Percentiles rank a stretch among this genome's conserved stretches.
Evolutionary conservation across 164 flowering plant species (phyloP).

Genomic region (Umbellularia californica): DNA sequence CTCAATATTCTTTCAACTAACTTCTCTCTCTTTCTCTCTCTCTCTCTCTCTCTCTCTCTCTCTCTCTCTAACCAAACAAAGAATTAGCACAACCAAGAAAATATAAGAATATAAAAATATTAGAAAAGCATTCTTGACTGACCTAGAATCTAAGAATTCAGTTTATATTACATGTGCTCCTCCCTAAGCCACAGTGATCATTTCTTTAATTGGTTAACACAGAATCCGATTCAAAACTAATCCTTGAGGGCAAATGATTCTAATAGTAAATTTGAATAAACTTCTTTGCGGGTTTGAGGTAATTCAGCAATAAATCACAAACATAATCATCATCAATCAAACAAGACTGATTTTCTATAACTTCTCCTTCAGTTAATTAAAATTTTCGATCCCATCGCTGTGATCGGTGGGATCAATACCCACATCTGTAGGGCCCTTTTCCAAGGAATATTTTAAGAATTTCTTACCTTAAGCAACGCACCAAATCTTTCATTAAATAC

Average conservation of each 20-base stretch:
- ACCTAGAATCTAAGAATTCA: not conserved
- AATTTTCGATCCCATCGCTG: conserved; percentile 17
- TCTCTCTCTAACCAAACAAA: too few species aligned
- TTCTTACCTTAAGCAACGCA: conserved; percentile 2
- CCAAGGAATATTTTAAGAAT: not conserved
- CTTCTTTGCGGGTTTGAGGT: not conserved
- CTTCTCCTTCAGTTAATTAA: conserved; percentile 15
- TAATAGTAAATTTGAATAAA: not conserved
- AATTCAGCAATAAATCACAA: conserved; percentile 1
- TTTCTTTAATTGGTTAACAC: not conserved
- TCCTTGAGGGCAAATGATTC: not conserved
- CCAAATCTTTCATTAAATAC: conserved; percentile 9
- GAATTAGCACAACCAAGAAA: not conserved
- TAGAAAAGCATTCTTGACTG: too few species aligned
- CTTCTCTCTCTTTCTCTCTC: not conserved
- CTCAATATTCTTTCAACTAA: too few species aligned
- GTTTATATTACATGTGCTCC: not conserved
- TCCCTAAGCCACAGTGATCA: not conserved
- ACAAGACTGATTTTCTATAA: conserved; percentile 20
- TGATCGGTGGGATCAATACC: conserved; percentile 14
- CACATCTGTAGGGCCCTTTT: conserved; percentile 10
- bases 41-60: not conserved
- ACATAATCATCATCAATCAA: conserved; percentile 21
- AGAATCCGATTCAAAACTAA: not conserved
- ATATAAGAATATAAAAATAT: too few species aligned